phyloP scores from a whole-genome alignment of 345 rosid species.

The Syzygium oleosum region DNA sequence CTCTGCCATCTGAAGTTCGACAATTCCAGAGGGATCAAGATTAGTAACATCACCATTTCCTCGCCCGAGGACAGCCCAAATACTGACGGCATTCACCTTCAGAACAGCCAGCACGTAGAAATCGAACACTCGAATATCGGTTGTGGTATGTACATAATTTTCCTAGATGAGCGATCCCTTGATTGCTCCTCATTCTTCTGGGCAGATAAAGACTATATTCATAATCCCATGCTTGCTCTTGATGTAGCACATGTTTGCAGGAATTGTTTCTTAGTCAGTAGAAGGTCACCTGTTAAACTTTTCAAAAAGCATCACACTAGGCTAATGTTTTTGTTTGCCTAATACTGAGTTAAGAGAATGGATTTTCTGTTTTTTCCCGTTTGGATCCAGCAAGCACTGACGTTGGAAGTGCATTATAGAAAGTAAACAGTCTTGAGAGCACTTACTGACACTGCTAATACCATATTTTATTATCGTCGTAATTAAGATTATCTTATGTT shows the following conservation, averaged over 20 bases:
- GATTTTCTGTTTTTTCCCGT: neutral
- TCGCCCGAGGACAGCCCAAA: slow-evolving; percentile 74
- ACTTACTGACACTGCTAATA: neutral
- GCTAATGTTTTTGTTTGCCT: neutral
- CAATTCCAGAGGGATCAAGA: slow-evolving; percentile 44
- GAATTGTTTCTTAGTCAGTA: neutral
- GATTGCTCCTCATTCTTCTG: neutral
- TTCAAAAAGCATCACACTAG: neutral
- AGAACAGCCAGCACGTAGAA: slow-evolving; percentile 67
- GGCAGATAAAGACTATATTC: neutral
- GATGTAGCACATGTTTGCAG: neutral
- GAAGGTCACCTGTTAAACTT: neutral
- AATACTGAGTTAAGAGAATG: neutral
- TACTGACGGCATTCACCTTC: slow-evolving; percentile 91
- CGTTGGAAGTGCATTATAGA: neutral
- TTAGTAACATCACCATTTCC: slow-evolving; percentile 54
- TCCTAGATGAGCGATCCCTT: neutral
- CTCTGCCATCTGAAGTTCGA: slow-evolving; percentile 85
- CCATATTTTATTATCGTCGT: neutral
- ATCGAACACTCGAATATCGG: slow-evolving; percentile 63
- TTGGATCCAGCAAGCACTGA: neutral
- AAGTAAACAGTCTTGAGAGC: neutral
- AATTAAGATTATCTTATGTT: neutral
- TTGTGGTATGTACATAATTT: slow-evolving; percentile 31
- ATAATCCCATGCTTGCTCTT: neutral